Evolutionary conservation across 306 rosid genomes (phyloP).

Genomic region (Gillenia trifoliata): DNA sequence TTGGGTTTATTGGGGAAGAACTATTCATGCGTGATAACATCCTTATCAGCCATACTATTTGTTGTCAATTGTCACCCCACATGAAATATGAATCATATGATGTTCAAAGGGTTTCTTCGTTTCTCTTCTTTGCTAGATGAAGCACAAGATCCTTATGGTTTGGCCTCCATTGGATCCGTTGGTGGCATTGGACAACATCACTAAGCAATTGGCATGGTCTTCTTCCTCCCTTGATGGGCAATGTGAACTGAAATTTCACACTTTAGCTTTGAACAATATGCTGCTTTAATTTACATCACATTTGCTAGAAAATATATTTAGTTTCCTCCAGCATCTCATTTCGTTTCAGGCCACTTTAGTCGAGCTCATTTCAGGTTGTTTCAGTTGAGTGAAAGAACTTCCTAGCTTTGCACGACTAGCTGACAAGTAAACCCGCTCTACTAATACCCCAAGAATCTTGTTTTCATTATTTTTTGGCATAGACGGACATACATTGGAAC

Average conservation of each 20-base stretch:
- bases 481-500: too few relatives aligned
- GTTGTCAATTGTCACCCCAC: constrained; percentile 14
- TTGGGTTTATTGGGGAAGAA: constrained; percentile 51
- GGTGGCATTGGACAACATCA: constrained; percentile 80
- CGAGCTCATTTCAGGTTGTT: too few relatives aligned
- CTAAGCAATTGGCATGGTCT: constrained; percentile 76
- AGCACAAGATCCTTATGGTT: constrained; percentile 75
- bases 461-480: too few relatives aligned
- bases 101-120: constrained; percentile 42
- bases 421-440: too few relatives aligned
- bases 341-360: too few relatives aligned
- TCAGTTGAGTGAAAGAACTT: too few relatives aligned
- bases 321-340: neutral
- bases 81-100: constrained; percentile 47
- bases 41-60: constrained; percentile 39
- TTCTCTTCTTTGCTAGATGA: constrained; percentile 40
- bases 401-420: too few relatives aligned
- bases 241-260: constrained; percentile 43
- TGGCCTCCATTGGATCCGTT: constrained; percentile 42
- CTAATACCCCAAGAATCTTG: too few relatives aligned
- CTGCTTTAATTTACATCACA: too few relatives aligned
- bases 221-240: constrained; percentile 83
- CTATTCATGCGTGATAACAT: constrained; percentile 47
- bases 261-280: constrained; percentile 54
- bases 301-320: neutral